phyloP scores from a whole-genome alignment of 2,329 filamentous ascomycete species.

The Trichothecium roseum region DNA sequence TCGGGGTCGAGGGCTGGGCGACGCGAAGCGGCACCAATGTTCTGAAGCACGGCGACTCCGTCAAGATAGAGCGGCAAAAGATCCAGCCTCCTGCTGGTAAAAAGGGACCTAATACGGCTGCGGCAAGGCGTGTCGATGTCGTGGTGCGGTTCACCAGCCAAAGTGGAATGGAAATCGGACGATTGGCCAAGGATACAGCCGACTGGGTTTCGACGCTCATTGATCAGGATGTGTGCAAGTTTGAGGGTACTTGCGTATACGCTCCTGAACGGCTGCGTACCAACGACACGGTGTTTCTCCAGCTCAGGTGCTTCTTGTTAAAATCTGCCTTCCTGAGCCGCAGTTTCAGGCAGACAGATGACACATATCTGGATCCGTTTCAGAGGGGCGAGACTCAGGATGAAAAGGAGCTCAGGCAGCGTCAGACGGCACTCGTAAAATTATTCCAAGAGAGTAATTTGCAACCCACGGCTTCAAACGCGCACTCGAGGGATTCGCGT shows the following conservation, averaged over 20 bases:
- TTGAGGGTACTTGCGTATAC: constrained; percentile 83
- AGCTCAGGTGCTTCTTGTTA: constrained; percentile 69
- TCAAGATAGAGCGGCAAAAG: constrained; percentile 80
- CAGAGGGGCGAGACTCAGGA: constrained; percentile 79
- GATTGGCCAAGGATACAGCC: constrained; percentile 77
- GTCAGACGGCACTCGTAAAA: constrained; percentile 80
- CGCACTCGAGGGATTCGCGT: constrained; percentile 69
- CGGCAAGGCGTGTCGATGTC: constrained; percentile 65
- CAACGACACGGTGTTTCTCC: constrained; percentile 90
- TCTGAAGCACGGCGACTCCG: constrained; percentile 69
- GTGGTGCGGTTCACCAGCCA: constrained; percentile 84
- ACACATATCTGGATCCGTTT: constrained; percentile 64
- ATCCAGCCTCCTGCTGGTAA: constrained; percentile 46
- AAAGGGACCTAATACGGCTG: constrained; percentile 38
- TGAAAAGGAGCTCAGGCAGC: constrained; percentile 71
- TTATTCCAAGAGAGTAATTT: constrained; percentile 85
- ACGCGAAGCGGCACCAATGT: constrained; percentile 71
- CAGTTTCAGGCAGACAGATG: constrained; percentile 51
- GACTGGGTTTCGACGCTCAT: constrained; percentile 88
- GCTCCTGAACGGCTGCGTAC: constrained; percentile 75
- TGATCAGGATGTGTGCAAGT: constrained; percentile 79
- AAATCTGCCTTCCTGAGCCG: constrained; percentile 60
- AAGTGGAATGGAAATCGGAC: constrained; percentile 71
- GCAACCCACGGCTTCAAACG: constrained; percentile 63
- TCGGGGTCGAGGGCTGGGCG: constrained; percentile 86